Evolutionary conservation across 306 rosid genomes (phyloP).

Genomic region (Astragalus membranaceus): DNA sequence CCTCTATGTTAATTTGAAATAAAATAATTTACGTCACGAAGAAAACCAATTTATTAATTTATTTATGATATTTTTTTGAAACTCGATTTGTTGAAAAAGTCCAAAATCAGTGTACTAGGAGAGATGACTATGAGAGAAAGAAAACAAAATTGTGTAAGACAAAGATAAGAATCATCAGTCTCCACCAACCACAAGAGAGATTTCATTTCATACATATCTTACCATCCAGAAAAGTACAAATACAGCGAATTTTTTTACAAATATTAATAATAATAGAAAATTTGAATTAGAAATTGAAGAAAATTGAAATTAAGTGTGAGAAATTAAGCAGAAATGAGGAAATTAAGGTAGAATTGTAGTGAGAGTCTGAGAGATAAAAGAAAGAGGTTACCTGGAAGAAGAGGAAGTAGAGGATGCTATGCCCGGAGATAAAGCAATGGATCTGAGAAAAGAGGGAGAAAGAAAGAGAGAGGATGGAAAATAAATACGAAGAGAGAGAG

Average conservation of each 20-base stretch:
- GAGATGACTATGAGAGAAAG: background rate
- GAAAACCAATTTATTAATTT: background rate
- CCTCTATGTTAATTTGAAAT: background rate
- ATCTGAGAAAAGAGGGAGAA: conserved; percentile 8
- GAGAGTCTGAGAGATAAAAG: background rate
- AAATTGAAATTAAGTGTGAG: background rate
- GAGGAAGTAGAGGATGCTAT: background rate
- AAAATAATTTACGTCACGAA: background rate
- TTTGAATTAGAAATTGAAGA: background rate
- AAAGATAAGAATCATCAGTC: background rate
- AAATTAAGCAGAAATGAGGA: too few relatives aligned
- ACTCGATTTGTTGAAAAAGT: background rate
- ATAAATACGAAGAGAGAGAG: background rate
- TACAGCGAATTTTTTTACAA: background rate
- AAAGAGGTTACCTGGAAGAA: conserved; percentile 17
- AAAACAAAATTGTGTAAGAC: background rate
- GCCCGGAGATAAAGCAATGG: conserved; percentile 1
- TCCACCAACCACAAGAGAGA: background rate
- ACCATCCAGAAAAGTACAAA: background rate
- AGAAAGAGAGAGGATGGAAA: background rate
- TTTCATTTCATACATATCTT: background rate
- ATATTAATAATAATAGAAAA: background rate
- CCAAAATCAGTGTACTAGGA: background rate
- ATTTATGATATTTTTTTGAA: background rate
- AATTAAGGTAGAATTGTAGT: too few relatives aligned